These are phyloP conservation scores for Mycosphaerella sp. DNA, from an alignment of 2,329 filamentous ascomycete genomes.

Conservation along the genomic window DNA sequence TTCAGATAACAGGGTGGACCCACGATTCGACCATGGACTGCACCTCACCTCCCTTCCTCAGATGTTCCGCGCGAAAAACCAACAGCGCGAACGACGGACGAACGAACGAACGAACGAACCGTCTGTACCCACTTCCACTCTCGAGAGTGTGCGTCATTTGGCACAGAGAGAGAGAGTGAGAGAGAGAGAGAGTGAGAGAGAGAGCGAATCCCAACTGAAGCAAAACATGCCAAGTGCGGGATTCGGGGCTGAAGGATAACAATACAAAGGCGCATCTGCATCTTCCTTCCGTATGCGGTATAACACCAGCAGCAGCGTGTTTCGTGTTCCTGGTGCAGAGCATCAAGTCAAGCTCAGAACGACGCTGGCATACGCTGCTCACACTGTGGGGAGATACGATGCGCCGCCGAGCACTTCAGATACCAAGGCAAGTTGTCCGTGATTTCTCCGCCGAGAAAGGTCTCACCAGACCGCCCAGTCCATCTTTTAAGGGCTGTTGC, in stretches of 20 bases:
- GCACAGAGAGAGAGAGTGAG: no score
- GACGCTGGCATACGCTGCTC: not conserved
- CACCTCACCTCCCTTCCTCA: not conserved
- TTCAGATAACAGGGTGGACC: not conserved
- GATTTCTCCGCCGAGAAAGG: not conserved
- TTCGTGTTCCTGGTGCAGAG: no score
- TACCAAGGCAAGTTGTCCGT: not conserved
- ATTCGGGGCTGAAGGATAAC: no score
- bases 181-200: no score
- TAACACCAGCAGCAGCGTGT: no score
- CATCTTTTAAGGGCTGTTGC: not conserved
- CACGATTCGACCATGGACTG: not conserved
- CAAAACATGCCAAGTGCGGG: no score
- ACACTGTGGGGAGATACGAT: not conserved
- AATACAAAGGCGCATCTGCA: no score
- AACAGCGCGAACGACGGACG: not conserved
- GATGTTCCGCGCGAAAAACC: not conserved
- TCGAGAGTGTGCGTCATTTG: no score
- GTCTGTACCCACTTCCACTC: no score
- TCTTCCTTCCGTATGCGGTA: no score
- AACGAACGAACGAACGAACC: no score
- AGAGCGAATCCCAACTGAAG: no score
- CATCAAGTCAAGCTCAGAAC: not conserved
- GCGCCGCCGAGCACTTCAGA: not conserved
- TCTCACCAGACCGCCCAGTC: not conserved